Conservation (phyloP, 495 filamentous ascomycete species). For the Apiosordaria backusii region DNA sequence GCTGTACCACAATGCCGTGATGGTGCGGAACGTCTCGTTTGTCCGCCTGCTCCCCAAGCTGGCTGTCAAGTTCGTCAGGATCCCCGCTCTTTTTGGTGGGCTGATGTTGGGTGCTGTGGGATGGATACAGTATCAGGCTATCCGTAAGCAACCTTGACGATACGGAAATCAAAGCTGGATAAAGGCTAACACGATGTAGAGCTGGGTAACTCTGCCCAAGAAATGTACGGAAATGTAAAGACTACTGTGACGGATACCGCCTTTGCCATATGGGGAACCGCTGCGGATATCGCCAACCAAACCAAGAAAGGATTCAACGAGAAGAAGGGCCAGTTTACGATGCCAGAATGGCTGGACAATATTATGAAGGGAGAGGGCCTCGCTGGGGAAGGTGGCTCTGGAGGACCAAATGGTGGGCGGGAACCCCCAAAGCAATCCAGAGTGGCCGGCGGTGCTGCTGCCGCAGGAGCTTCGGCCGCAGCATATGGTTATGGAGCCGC, state of each 20-base stretch:
- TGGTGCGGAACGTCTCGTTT: conserved; percentile 83
- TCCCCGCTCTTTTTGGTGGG: conserved; percentile 89
- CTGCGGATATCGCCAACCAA: conserved; percentile 71
- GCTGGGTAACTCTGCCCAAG: conserved; percentile 84
- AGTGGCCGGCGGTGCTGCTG: conserved; percentile 54
- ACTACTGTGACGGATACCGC: conserved; percentile 66
- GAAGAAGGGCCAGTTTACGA: conserved; percentile 70
- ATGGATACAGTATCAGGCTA: conserved; percentile 95
- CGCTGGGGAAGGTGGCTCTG: conserved; percentile 33
- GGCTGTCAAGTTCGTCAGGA: conserved; percentile 75
- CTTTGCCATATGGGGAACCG: conserved; percentile 60
- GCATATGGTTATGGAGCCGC: conserved; percentile 75
- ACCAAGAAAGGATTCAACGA: conserved; percentile 76
- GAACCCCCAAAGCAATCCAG: conserved; percentile 60
- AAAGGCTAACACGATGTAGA: conserved; percentile 44
- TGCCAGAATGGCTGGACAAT: conserved; percentile 84
- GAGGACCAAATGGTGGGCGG: conserved; percentile 42
- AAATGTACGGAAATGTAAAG: conserved; percentile 67
- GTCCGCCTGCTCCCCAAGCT: conserved; percentile 80
- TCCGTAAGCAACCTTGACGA: conserved; percentile 55
- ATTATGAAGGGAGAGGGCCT: conserved; percentile 60
- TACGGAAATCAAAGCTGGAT: conserved; percentile 26
- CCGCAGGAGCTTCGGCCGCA: conserved; percentile 59
- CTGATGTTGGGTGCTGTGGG: conserved; percentile 80
- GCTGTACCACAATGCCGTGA: conserved; percentile 78